Percentiles rank a stretch among this genome's conserved stretches.
phyloP scores from a whole-genome alignment of 2,329 filamentous ascomycete species.

The Exophiala lecanii-corni region DNA sequence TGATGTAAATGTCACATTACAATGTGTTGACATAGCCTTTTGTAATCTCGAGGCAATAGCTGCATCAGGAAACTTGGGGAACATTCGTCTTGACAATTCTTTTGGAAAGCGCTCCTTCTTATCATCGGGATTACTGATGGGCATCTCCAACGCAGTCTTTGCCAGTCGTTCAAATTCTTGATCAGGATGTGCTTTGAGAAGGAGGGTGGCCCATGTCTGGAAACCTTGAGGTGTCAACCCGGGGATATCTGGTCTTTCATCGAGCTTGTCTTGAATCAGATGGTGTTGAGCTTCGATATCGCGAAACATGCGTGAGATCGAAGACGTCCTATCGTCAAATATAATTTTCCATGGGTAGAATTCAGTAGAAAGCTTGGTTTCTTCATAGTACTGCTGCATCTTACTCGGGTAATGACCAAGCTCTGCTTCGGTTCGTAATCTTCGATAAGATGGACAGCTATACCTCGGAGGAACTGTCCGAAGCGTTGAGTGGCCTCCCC shows the following conservation, averaged over 20 bases:
- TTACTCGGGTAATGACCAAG: conserved; percentile 70
- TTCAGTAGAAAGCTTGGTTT: conserved; percentile 61
- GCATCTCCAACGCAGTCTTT: conserved; percentile 64
- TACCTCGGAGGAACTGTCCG: conserved; percentile 65
- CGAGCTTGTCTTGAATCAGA: conserved; percentile 53
- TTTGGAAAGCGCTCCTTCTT: conserved; percentile 71
- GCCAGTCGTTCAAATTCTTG: conserved; percentile 67
- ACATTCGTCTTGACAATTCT: conserved; percentile 67
- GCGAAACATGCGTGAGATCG: conserved; percentile 57
- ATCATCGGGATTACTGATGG: conserved; percentile 63
- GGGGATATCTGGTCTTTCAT: conserved; percentile 55
- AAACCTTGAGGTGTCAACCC: conserved; percentile 65
- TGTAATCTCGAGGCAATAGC: conserved; percentile 58
- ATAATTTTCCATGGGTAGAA: conserved; percentile 64
- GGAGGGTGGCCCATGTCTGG: conserved; percentile 64
- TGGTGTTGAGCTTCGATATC: conserved; percentile 56
- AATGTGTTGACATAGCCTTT: conserved; percentile 53
- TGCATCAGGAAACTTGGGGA: conserved; percentile 58
- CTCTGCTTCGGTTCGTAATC: conserved; percentile 63
- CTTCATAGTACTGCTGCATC: conserved; percentile 67
- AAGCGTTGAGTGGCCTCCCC: conserved; percentile 65
- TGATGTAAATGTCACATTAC: conserved; percentile 43
- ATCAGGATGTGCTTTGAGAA: conserved; percentile 72
- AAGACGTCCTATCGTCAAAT: conserved; percentile 51
- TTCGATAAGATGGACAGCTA: conserved; percentile 70